Conservation (phyloP, 805 yeast genomes). For the Candida insectorum region DNA sequence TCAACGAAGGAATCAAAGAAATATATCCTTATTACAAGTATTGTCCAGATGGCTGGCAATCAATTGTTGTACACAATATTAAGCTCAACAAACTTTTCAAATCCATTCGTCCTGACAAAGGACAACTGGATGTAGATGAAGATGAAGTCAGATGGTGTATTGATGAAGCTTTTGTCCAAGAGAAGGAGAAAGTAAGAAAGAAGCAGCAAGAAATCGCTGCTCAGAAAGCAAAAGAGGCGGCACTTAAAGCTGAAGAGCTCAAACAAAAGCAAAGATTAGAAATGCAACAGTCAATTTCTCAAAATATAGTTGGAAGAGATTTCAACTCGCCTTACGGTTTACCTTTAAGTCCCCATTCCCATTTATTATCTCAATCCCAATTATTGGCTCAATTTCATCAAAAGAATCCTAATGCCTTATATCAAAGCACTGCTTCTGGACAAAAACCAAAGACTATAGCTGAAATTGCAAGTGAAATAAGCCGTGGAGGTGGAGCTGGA, state of each 20-base stretch:
- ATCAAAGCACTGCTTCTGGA: slow-evolving; percentile 7
- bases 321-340: slow-evolving; percentile 23
- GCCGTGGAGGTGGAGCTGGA: slow-evolving; percentile 29
- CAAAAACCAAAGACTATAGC: slow-evolving; percentile 39
- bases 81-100: slow-evolving; percentile 79
- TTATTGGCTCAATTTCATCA: slow-evolving; percentile 19
- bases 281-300: slow-evolving; percentile 24
- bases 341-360: slow-evolving; percentile 14
- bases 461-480: slow-evolving; percentile 39
- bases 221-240: slow-evolving; percentile 56
- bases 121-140: slow-evolving; percentile 35
- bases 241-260: slow-evolving; percentile 49
- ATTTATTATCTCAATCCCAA: slow-evolving; percentile 18
- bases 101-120: not conserved
- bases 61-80: slow-evolving; percentile 85
- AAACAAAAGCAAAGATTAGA: slow-evolving; percentile 39
- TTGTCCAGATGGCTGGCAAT: slow-evolving; percentile 98
- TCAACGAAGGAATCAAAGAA: slow-evolving; percentile 82
- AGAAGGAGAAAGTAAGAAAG: slow-evolving; percentile 68
- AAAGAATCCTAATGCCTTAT: slow-evolving; percentile 7
- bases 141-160: slow-evolving; percentile 89
- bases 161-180: slow-evolving; percentile 80
- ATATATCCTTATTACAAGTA: slow-evolving; percentile 87
- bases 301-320: slow-evolving; percentile 22
- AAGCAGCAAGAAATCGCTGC: slow-evolving; percentile 64